Base-by-base conservation (phyloP, 2,329 filamentous ascomycete genomes). In the Ceratocystis smalleyi region DNA sequence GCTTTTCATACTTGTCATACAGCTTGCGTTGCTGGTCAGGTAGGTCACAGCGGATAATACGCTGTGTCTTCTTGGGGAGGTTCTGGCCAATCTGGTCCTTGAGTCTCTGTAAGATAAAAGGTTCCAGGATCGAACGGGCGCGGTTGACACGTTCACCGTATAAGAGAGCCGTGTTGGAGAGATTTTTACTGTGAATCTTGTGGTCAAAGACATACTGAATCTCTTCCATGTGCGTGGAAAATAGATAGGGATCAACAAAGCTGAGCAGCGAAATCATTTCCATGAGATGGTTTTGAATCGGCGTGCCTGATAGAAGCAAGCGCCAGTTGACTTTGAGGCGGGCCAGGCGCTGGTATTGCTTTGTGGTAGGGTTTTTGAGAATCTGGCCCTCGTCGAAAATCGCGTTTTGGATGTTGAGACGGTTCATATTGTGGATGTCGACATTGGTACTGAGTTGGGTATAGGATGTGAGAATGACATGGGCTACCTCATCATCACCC, bases 301-400 rank as follows among this genome's bases (percentile, higher is more conserved):
- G 94, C 0, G 94, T 99, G 51, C 94, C 94, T 12, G 75, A 77
- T 8, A 99, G 81, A 3, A 99, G 79, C 61, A 99, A 81, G 67
- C 91, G 85, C 80, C 94, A 96, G n/a, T 83, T 77, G 0, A 90
- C 86, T 0, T 81, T 82, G 63, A 99, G 91, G 43, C 83, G 81
- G 70, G 88, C 84, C 62, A 97, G 78, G 67, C 88, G 86, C 70
- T 84, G 82, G 73, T 96, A 96, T 5, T 89, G 81, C 63, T 88
- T 84, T 0, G 91, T 95, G 59, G 85, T 84, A 1, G 86, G 85
- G 72, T 96, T 97, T 76, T 96, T 95, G 73, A 99, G 77, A 71
- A 89, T 85, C 74, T 99, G 94, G 0, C 92, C 94, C 75, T 99
- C 94, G 71, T 99, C 94, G 70, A 91, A 99, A 10, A 99, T 86